phyloP scores from a whole-genome alignment of 2,329 filamentous ascomycete species.

The Diplodia corticola region DNA sequence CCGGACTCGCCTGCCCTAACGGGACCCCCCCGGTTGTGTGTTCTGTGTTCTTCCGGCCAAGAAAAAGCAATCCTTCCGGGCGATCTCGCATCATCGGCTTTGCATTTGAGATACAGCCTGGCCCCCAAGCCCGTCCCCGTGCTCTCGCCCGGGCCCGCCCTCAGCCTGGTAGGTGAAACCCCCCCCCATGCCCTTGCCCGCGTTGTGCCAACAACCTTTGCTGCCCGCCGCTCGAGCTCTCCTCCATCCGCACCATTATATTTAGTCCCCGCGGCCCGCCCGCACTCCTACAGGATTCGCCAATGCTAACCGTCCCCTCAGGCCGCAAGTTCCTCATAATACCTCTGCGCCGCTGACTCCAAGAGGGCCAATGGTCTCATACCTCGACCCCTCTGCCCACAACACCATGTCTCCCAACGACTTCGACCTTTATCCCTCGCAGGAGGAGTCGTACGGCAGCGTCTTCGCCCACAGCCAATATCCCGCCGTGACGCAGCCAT shows the following conservation, averaged over 20 bases:
- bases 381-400: conserved; percentile 32
- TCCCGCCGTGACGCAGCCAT: conserved; percentile 28
- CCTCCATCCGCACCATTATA: conserved; percentile 22
- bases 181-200: not conserved
- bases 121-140: conserved; percentile 1
- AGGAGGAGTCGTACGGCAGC: conserved; percentile 29
- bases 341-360: not conserved
- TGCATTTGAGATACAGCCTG: conserved; percentile 21
- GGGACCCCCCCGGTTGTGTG: not conserved
- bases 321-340: conserved; percentile 7
- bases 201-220: not conserved
- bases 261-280: conserved; percentile 23
- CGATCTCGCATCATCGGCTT: conserved; percentile 22
- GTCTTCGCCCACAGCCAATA: conserved; percentile 33
- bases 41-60: conserved; percentile 13
- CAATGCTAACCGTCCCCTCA: conserved; percentile 20
- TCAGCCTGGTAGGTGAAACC: conserved; percentile 18
- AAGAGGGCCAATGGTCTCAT: conserved; percentile 37
- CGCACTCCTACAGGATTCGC: conserved; percentile 19
- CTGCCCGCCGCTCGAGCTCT: conserved; percentile 19
- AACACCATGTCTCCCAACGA: conserved; percentile 37
- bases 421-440: conserved; percentile 41
- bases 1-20: conserved; percentile 12
- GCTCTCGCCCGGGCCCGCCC: not conserved
- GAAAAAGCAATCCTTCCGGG: conserved; percentile 21